Conservation (phyloP, 257 asterid species). For the Solanum rostratum region DNA sequence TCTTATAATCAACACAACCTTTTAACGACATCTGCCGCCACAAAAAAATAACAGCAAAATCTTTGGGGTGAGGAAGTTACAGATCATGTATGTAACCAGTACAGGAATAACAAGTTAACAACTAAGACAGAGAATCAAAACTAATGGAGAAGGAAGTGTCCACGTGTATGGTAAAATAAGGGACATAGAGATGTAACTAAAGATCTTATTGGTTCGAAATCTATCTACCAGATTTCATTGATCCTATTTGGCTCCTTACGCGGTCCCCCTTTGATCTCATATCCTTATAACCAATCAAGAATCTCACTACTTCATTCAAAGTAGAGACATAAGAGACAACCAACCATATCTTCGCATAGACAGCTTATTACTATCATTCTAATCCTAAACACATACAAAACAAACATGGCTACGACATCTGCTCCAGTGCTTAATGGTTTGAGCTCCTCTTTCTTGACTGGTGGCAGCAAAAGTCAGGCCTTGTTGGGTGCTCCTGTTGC, state of each 20-base stretch:
- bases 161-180: constrained; percentile 18
- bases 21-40: background rate
- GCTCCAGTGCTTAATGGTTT: constrained; percentile 74
- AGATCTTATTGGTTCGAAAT: constrained; percentile 43
- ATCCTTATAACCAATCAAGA: background rate
- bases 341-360: background rate
- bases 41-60: background rate
- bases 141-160: constrained; percentile 18
- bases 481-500: constrained; percentile 34
- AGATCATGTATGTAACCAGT: background rate
- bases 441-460: constrained; percentile 67
- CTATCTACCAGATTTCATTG: constrained; percentile 43
- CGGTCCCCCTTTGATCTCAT: constrained; percentile 19
- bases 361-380: background rate
- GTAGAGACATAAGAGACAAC: background rate
- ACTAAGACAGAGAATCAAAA: constrained; percentile 1
- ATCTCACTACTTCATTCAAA: constrained; percentile 5
- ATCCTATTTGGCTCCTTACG: constrained; percentile 48
- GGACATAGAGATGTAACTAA: constrained; percentile 20
- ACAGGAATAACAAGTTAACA: background rate
- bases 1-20: background rate
- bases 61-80: background rate
- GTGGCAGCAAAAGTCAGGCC: constrained; percentile 61
- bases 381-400: background rate
- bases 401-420: constrained; percentile 76